These are phyloP conservation scores for Choanephora cucurbitarum DNA, from an alignment of 371 early-diverging fungal species.

Conservation along the genomic window DNA sequence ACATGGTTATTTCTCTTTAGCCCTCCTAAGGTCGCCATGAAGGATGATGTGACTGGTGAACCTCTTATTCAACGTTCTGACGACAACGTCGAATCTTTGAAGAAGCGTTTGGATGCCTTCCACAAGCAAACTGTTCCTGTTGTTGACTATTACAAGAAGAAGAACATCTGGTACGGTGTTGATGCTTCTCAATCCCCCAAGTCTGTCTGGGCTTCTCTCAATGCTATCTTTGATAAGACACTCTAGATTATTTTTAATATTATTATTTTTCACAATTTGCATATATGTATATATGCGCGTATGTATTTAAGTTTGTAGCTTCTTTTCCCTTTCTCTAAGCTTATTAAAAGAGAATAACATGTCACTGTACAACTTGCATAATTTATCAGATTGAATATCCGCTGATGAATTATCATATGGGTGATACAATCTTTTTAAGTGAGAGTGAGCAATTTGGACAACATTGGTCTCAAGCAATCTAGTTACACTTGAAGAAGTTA, in stretches of 20 bases:
- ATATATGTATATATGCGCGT: not conserved
- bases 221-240: conserved; percentile 82
- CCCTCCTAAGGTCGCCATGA: conserved; percentile 92
- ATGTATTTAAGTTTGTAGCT: not conserved
- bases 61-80: conserved; percentile 97
- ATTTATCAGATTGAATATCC: no score
- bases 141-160: conserved; percentile 92
- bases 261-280: conserved; percentile 17
- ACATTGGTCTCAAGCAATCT: no score
- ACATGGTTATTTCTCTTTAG: conserved; percentile 23
- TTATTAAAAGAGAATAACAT: not conserved
- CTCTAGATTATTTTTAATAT: conserved; percentile 39
- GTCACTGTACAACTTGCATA: no score
- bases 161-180: conserved; percentile 89
- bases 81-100: conserved; percentile 94
- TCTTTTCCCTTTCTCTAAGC: not conserved
- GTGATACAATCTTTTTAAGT: no score
- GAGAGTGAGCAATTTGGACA: no score
- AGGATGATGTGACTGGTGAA: conserved; percentile 97
- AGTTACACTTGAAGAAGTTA: no score
- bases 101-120: conserved; percentile 93
- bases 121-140: conserved; percentile 97
- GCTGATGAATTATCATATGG: no score
- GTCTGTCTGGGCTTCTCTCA: conserved; percentile 89
- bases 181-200: conserved; percentile 92